Base-by-base conservation (phyloP, 768 basidiomycete species). In the Sporobolomyces pararoseus region DNA sequence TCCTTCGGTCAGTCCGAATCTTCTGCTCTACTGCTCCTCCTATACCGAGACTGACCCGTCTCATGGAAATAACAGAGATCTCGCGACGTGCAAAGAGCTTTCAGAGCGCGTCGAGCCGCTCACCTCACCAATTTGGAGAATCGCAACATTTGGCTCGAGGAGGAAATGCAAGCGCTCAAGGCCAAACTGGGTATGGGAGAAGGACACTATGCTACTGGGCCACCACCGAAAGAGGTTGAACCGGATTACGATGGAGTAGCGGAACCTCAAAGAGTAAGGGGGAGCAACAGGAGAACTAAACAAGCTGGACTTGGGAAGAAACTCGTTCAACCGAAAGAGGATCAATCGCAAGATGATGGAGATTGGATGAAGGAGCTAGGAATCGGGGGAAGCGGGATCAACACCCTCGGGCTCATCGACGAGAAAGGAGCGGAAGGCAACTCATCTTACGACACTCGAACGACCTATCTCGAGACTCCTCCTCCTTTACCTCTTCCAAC, bases 61-160 rank as follows among this genome's bases (percentile, higher is more conserved):
- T 21, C 29, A 46, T 46, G 14, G 25, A n/a, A 10, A n/a, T 12
- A 7, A 12, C 65, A 72, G 71, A 54, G 71, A 21, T 72, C 91
- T 29, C 83, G 91, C 66, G 91, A 93, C 76, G 89, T 92, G 23
- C 91, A 94, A 78, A 82, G 91, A 77, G 91, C 90, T 12, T 94
- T 93, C 82, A 85, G 91, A 71, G 91, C 91, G 37, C 83, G 91
- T 73, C 85, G 91, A 75, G 90, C 90, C 69, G 90, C 90, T 65
- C 90, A 93, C 79, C 83, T 93, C 63, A 85, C 88, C 83, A 87
- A 88, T 63, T 81, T 94, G 72, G 90, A 94, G 79, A 79, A 87
- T 76, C 85, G 91, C 77, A 89, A 92, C 50, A 79, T 85, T 57
- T 89, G 89, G 78, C 84, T 94, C 49, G 90, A 94, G 81, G 86